Percentiles rank a stretch among this genome's conserved stretches.
Evolutionary conservation across 1,284 basidiomycete genomes (phyloP).

Genomic region (Trametes sp.): DNA sequence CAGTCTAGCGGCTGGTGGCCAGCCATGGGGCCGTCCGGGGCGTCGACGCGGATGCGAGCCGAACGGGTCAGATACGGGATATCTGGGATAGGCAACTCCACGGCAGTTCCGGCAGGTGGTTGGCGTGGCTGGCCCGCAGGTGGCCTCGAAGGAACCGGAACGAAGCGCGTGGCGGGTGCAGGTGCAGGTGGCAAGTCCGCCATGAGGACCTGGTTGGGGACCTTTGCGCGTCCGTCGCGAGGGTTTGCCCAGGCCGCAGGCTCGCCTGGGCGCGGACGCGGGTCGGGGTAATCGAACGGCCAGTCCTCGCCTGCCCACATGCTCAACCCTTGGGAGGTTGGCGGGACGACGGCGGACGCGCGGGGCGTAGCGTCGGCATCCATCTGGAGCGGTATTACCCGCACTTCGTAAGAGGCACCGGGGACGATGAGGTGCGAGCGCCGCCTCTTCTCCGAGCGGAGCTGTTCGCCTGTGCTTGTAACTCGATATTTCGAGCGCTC

Average conservation of each 20-base stretch:
- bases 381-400: constrained; percentile 28
- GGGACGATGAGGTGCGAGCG: constrained; percentile 35
- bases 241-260: background rate
- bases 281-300: constrained; percentile 9
- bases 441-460: constrained; percentile 29
- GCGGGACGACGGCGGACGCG: background rate
- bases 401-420: constrained; percentile 33
- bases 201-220: background rate
- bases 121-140: background rate
- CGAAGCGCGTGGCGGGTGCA: background rate
- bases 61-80: constrained; percentile 19
- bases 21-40: constrained; percentile 1
- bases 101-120: background rate
- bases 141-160: background rate
- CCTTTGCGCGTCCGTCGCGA: background rate
- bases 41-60: constrained; percentile 7
- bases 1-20: constrained; percentile 6
- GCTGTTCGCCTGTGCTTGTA: constrained; percentile 15
- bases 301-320: constrained; percentile 16
- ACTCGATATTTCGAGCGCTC: constrained; percentile 14
- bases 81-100: background rate
- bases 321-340: background rate
- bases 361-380: constrained; percentile 25
- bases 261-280: constrained; percentile 3
- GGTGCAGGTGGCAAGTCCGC: too few species aligned